Percentiles rank a stretch among this genome's conserved stretches.
Conservation (phyloP, 1,139 yeast species). For the Debaryomyces singareniensis region DNA sequence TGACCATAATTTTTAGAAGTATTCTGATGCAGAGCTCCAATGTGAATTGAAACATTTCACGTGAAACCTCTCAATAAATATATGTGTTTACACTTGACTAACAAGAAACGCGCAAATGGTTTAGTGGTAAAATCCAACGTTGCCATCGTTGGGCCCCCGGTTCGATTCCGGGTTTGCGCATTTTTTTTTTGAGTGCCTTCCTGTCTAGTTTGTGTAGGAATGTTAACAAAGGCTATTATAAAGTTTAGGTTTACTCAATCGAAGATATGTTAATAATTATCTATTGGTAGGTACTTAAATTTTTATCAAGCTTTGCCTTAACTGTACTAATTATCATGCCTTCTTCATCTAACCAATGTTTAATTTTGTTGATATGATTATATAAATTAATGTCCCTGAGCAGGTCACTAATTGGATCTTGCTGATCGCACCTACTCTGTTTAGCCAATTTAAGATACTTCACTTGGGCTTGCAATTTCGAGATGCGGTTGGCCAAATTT, state of each 20-base stretch:
- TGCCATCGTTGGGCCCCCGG: slow-evolving; percentile 15
- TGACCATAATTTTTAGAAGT: no score
- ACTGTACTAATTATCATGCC: slow-evolving; percentile 10
- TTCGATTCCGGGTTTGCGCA: slow-evolving; percentile 14
- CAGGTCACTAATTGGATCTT: slow-evolving; percentile 2
- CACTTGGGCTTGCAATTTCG: slow-evolving; percentile 13
- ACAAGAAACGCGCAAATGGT: slow-evolving; percentile 11
- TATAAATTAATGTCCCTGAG: slow-evolving; percentile 14
- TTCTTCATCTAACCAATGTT: slow-evolving; percentile 15
- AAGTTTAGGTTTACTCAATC: not conserved
- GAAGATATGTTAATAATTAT: not conserved
- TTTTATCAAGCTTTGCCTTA: slow-evolving; percentile 10
- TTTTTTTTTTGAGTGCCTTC: slow-evolving; percentile 3
- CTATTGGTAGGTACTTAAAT: slow-evolving; percentile 3
- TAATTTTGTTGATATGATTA: slow-evolving; percentile 12
- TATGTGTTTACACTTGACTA: no score
- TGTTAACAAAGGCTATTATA: not conserved
- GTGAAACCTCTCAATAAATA: no score
- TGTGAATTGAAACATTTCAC: not conserved
- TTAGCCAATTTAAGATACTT: slow-evolving; percentile 5
- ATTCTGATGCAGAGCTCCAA: not conserved
- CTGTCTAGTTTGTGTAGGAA: no score
- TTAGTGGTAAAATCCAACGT: slow-evolving; percentile 13
- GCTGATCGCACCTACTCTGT: not conserved
- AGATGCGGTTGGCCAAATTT: slow-evolving; percentile 8